Percentiles rank a stretch among this genome's conserved stretches.
Evolutionary conservation across 2,329 filamentous ascomycete species (phyloP).

Genomic region (Verticillium longisporum): DNA sequence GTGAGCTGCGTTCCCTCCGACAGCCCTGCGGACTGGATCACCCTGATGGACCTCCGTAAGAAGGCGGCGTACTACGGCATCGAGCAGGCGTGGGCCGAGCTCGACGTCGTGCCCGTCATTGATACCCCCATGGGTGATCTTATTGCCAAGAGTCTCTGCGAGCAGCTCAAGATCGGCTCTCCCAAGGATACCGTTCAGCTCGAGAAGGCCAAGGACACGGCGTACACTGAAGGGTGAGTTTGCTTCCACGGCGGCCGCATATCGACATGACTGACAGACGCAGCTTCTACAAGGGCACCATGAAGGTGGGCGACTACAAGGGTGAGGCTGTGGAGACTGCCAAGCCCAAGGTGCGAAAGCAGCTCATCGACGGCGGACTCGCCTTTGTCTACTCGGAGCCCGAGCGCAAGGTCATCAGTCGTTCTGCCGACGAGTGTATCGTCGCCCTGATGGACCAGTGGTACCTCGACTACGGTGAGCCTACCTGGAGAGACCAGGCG

Average conservation of each 20-base stretch:
- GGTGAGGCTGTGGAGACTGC: constrained; percentile 81
- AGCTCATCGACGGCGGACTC: constrained; percentile 67
- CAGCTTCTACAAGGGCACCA: constrained; percentile 80
- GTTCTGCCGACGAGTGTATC: constrained; percentile 88
- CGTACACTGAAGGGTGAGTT: constrained; percentile 76
- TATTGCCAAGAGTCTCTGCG: constrained; percentile 74
- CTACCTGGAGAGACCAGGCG: constrained; percentile 73
- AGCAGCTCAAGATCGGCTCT: constrained; percentile 92
- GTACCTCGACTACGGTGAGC: constrained; percentile 87
- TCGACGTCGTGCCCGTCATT: constrained; percentile 85
- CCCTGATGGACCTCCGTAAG: constrained; percentile 79
- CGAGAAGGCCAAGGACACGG: constrained; percentile 83
- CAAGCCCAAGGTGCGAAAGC: constrained; percentile 75
- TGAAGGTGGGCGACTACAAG: constrained; percentile 82
- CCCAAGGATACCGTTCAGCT: constrained; percentile 91
- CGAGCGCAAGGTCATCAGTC: constrained; percentile 79
- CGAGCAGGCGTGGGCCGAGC: constrained; percentile 90
- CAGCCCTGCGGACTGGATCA: constrained; percentile 92
- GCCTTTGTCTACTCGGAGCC: constrained; percentile 94
- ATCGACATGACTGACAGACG: background rate
- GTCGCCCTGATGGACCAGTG: constrained; percentile 93
- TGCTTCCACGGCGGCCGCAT: background rate
- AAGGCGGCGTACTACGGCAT: constrained; percentile 96
- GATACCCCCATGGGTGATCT: constrained; percentile 86
- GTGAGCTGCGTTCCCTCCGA: constrained; percentile 95